Conservation (phyloP, 768 basidiomycete species). For the Leccinum olivaceopallidum region DNA sequence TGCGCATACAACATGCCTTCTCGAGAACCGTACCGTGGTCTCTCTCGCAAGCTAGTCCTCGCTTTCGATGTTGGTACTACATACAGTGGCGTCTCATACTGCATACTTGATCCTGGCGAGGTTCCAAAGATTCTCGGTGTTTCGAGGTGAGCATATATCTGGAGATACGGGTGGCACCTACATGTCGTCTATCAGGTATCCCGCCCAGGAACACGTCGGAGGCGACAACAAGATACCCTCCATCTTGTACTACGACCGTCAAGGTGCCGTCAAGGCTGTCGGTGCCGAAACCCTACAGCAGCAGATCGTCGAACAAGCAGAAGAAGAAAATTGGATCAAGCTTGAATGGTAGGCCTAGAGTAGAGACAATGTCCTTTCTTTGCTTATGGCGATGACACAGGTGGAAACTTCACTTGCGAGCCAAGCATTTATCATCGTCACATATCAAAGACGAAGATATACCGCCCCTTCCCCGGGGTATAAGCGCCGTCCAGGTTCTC, state of each 20-base stretch:
- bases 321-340: constrained; percentile 39
- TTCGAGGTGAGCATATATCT: constrained; percentile 20
- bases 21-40: constrained; percentile 37
- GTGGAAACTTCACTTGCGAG: constrained; percentile 39
- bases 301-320: constrained; percentile 38
- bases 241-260: constrained; percentile 45
- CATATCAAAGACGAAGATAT: constrained; percentile 25
- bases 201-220: constrained; percentile 44
- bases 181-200: constrained; percentile 37
- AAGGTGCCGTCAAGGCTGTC: constrained; percentile 39
- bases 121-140: constrained; percentile 31
- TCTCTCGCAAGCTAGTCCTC: constrained; percentile 40
- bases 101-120: constrained; percentile 37
- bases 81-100: constrained; percentile 40
- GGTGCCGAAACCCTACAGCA: constrained; percentile 44
- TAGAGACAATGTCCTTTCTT: background rate
- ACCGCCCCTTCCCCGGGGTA: constrained; percentile 25
- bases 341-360: constrained; percentile 37
- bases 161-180: background rate
- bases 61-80: constrained; percentile 30
- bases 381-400: constrained; percentile 9
- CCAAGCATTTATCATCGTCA: constrained; percentile 26
- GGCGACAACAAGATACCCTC: constrained; percentile 52
- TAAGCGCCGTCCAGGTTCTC: constrained; percentile 22
- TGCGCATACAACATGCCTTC: constrained; percentile 24